Evolutionary conservation across 768 basidiomycete genomes (phyloP), one percentile per base, ranked within the genome.

Genomic region (Hirschioporus abietinus): DNA sequence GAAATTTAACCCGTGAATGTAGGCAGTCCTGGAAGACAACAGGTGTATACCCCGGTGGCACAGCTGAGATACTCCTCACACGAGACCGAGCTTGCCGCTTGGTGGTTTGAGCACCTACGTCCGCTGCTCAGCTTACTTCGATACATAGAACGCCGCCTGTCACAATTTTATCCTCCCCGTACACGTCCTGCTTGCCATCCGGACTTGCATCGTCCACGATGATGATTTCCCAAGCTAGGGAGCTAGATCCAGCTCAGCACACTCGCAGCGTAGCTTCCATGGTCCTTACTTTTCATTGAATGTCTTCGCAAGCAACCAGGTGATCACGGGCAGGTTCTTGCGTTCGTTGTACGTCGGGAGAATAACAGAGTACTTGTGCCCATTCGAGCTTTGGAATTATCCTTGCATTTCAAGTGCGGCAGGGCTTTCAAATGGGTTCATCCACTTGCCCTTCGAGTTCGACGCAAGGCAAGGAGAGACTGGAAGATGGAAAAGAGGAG

Each of bases 201-300:
- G 95, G 95, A 74, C 91, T 92, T 34, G 92, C 92, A 72, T 96
- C 95, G 73, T 96, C 95, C 6, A 96, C 95, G 35, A 96, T 82
- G 67, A 96, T 89, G 69, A 96, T 82, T 76, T 96, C 95, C 91
- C 92, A 96, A 66, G 83, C 82, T 59, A 96, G 82, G 35, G 83
- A 79, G 75, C 92, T 93, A 72, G 64, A 67, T 30, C 60, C 67
- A 73, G 70, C 66, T 67, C 65, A 66, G 62, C 64, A 66, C n/a
- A 71, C 68, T 34, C 34, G n/a, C n/a, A 8, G 23, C 6, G 34
- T 35, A n/a, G 35, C 7, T 52, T 5, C 7, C 17, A 24, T 20
- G 12, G 7, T 80, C 90, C 72, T 60, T 74, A 95, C 94, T 93
- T 82, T 73, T 91, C 86, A 61, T 80, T 76, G 69, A 96, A 96